These are phyloP conservation scores for Colletotrichum musicola DNA, from an alignment of 2,329 filamentous ascomycete genomes.

Conservation along the genomic window DNA sequence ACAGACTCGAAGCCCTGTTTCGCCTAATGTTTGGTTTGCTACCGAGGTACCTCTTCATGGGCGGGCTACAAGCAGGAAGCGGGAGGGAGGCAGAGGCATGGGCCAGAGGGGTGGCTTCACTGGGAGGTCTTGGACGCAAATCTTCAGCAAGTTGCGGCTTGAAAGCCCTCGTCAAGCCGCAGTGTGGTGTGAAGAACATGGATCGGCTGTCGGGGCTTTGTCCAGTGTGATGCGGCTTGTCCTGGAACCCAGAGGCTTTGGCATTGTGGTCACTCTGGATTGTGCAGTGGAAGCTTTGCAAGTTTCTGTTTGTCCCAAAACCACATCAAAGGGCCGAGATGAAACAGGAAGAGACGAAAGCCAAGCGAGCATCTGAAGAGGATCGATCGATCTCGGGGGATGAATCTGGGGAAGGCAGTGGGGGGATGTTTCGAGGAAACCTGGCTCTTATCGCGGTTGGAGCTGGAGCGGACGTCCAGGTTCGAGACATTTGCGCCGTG, in stretches of 20 bases:
- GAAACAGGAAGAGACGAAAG: neutral
- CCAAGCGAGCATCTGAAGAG: neutral
- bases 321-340: conserved; percentile 7
- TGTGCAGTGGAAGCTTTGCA: neutral
- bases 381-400: neutral
- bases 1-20: conserved; percentile 24
- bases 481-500: conserved; percentile 29
- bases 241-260: neutral
- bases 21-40: conserved; percentile 3
- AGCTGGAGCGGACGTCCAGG: neutral
- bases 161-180: conserved; percentile 2
- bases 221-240: conserved; percentile 21
- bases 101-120: neutral
- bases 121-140: neutral
- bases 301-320: neutral
- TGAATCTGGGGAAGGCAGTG: neutral
- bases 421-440: neutral
- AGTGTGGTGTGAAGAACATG: neutral
- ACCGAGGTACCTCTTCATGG: neutral
- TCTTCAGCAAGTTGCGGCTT: conserved; percentile 17
- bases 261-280: conserved; percentile 8
- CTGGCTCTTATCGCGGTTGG: neutral
- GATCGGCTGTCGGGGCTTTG: conserved; percentile 24
- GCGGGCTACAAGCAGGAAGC: neutral
- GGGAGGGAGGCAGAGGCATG: conserved; percentile 4